Evolutionary conservation across 129 eudicot species (phyloP).

Genomic region (Smallanthus sonchifolius): DNA sequence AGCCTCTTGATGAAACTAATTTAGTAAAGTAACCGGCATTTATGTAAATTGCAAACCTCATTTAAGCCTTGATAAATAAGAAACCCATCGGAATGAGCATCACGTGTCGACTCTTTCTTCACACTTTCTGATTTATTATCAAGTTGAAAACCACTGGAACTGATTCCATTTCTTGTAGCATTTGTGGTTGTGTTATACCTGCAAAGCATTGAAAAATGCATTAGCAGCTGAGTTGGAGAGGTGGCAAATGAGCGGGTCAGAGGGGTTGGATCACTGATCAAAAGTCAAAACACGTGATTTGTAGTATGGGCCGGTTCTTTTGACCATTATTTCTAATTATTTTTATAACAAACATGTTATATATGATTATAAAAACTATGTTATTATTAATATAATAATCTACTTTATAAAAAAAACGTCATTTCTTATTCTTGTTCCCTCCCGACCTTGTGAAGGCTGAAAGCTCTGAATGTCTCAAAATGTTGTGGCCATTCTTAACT

Average conservation of each 20-base stretch:
- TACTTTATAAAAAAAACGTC: neutral
- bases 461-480: slow-evolving; percentile 44
- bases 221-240: neutral
- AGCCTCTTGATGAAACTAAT: neutral
- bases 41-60: slow-evolving; percentile 29
- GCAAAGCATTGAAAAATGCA: slow-evolving; percentile 25
- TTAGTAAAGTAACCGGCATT: slow-evolving; percentile 29
- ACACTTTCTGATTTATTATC: slow-evolving; percentile 30
- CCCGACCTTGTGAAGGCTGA: slow-evolving; percentile 54
- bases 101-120: slow-evolving; percentile 32
- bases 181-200: slow-evolving; percentile 51
- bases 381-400: neutral
- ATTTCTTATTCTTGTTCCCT: neutral
- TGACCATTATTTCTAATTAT: neutral
- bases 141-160: slow-evolving; percentile 32
- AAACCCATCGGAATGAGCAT: slow-evolving; percentile 36
- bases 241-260: neutral
- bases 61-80: slow-evolving; percentile 35
- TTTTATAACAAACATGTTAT: too few relatives aligned
- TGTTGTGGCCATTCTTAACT: slow-evolving; percentile 36
- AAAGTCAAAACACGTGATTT: neutral
- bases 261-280: neutral
- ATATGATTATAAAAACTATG: neutral
- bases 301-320: neutral
- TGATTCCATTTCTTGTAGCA: slow-evolving; percentile 31